Evolutionary conservation across 2,329 filamentous ascomycete species (phyloP).

Genomic region (Ophiostoma himal-ulmi): DNA sequence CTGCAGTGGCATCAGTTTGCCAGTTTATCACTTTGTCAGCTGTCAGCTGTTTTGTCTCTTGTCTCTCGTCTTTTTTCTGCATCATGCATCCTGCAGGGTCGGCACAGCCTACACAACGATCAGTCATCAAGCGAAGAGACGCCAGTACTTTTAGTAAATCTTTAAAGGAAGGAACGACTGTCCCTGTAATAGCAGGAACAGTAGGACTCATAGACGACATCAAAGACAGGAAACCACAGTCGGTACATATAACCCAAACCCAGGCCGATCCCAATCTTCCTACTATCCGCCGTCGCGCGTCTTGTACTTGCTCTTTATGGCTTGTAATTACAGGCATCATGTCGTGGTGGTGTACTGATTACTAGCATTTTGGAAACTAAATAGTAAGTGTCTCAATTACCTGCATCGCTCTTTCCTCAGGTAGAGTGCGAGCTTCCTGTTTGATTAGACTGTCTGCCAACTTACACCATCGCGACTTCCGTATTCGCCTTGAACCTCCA

Average conservation of each 20-base stretch:
- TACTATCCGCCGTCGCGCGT: not conserved
- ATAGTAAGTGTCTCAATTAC: not conserved
- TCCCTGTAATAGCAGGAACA: not conserved
- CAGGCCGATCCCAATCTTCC: constrained; percentile 1
- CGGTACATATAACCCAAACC: not conserved
- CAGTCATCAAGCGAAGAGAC: not conserved
- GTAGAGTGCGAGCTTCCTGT: not conserved
- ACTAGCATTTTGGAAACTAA: not conserved
- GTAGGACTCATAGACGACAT: not conserved
- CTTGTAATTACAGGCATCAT: not conserved
- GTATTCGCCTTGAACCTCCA: not conserved
- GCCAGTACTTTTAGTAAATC: not conserved
- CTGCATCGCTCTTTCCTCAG: not conserved
- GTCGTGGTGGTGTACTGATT: not conserved
- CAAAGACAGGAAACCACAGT: no score
- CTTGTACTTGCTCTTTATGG: not conserved
- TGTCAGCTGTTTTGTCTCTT: not conserved
- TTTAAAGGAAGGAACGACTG: not conserved
- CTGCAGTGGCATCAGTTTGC: not conserved
- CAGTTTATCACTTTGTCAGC: not conserved
- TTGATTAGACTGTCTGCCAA: not conserved
- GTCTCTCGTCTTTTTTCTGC: not conserved
- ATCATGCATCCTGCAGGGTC: constrained; percentile 4
- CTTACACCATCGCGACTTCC: constrained; percentile 12
- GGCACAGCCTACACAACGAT: not conserved